These are phyloP conservation scores for Sordaria brevicollis DNA, from an alignment of 495 filamentous ascomycete species.

Conservation along the genomic window DNA sequence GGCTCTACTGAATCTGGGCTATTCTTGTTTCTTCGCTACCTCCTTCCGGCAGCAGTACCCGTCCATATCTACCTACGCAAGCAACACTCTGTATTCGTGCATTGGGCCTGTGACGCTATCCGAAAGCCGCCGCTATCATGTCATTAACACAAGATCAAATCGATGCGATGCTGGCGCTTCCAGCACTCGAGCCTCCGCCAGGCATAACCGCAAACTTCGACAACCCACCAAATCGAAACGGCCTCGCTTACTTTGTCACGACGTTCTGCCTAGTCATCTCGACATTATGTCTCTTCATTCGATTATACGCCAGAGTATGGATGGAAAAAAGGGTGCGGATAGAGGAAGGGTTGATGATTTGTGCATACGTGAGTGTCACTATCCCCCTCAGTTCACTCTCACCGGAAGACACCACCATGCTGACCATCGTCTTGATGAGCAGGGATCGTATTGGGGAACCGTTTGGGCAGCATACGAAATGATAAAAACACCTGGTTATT, in stretches of 20 bases:
- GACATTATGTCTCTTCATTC: not conserved
- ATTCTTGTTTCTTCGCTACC: no score
- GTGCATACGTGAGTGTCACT: not conserved
- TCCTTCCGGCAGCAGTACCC: no score
- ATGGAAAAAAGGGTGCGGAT: not conserved
- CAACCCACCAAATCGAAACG: slow-evolving; percentile 18
- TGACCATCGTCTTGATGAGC: not conserved
- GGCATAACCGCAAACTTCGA: slow-evolving; percentile 14
- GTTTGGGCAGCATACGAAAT: slow-evolving; percentile 9
- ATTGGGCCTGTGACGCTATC: no score
- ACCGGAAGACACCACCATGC: not conserved
- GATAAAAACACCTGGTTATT: slow-evolving; percentile 12
- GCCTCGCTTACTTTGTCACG: slow-evolving; percentile 9
- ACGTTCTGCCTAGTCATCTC: slow-evolving; percentile 7
- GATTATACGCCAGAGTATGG: not conserved
- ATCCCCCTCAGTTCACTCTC: no score
- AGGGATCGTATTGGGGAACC: slow-evolving; percentile 11
- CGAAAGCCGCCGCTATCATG: no score
- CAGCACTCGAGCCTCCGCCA: slow-evolving; percentile 17
- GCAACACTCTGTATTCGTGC: no score
- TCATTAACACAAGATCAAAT: no score
- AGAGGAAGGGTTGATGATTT: not conserved
- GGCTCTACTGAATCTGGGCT: no score
- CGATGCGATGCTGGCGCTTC: not conserved
- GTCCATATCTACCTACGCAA: no score